phyloP scores from a whole-genome alignment of 1,139 yeast genomes.

The Geotrichum aggregatum region DNA sequence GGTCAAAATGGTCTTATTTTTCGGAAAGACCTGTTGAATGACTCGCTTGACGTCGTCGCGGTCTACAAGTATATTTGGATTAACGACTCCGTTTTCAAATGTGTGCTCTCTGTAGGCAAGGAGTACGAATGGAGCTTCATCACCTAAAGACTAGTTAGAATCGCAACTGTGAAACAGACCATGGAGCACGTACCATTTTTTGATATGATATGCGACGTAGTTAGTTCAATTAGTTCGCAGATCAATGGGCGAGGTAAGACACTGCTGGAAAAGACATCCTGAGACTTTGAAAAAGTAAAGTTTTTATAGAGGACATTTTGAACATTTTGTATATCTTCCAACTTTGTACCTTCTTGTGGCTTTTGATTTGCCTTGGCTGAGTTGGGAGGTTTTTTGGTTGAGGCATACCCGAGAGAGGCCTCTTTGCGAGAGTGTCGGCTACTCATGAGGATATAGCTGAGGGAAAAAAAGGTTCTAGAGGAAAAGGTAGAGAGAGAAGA shows the following conservation, averaged over 20 bases:
- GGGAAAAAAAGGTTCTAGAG: no score
- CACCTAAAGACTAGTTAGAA: constrained; percentile 11
- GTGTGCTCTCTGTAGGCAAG: constrained; percentile 33
- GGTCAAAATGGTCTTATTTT: constrained; percentile 27
- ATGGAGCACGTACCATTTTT: constrained; percentile 3
- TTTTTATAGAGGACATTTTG: constrained; percentile 7
- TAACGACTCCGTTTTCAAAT: constrained; percentile 6
- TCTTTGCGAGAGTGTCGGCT: not conserved
- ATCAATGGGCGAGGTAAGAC: constrained; percentile 14
- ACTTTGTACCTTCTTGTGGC: constrained; percentile 1
- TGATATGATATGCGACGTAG: constrained; percentile 2
- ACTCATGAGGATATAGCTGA: no score
- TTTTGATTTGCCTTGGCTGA: not conserved
- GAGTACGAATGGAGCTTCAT: constrained; percentile 33
- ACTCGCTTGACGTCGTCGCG: constrained; percentile 29
- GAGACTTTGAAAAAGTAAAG: constrained; percentile 11
- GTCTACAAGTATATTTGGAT: constrained; percentile 21
- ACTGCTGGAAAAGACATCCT: constrained; percentile 7
- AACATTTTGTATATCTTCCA: not conserved
- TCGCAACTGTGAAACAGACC: not conserved
- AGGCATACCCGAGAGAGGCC: constrained; percentile 2
- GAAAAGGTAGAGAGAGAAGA: not conserved
- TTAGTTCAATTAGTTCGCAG: constrained; percentile 7
- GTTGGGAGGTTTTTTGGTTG: constrained; percentile 1
- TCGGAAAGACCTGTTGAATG: constrained; percentile 30